These are phyloP conservation scores for Colletotrichum horii DNA, from an alignment of 2,329 filamentous ascomycete species.

Conservation along the genomic window DNA sequence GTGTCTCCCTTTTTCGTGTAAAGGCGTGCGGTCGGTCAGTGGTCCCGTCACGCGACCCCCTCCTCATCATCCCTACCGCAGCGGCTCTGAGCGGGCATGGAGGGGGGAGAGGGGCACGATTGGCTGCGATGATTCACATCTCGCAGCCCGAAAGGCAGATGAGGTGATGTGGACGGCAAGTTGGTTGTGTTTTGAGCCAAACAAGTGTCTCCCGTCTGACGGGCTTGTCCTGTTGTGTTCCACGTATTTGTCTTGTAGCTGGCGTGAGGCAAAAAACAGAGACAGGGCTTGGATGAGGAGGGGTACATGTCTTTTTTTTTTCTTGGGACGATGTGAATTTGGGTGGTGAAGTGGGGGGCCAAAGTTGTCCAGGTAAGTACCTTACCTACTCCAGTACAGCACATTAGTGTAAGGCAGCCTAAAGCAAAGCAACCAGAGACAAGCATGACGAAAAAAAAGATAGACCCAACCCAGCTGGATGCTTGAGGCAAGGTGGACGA, in stretches of 20 bases:
- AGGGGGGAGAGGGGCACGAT: neutral
- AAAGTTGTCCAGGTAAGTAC: neutral
- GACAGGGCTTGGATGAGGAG: neutral
- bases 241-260: neutral
- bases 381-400: neutral
- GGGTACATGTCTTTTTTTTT: neutral
- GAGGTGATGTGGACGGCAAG: neutral
- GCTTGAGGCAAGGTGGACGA: neutral
- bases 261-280: neutral
- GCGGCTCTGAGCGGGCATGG: neutral
- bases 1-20: neutral
- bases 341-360: neutral
- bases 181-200: neutral
- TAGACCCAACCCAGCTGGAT: neutral
- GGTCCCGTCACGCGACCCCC: conserved; percentile 7
- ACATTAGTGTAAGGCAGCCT: neutral
- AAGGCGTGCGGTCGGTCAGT: neutral
- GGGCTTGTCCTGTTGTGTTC: neutral
- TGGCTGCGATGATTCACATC: neutral
- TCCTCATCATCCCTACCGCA: neutral
- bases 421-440: neutral
- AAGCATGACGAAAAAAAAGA: neutral
- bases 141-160: neutral
- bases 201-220: neutral
- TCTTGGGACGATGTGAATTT: neutral